These are phyloP conservation scores for Blastobotrys chiropterorum DNA, from an alignment of 805 yeast species.

Conservation along the genomic window DNA sequence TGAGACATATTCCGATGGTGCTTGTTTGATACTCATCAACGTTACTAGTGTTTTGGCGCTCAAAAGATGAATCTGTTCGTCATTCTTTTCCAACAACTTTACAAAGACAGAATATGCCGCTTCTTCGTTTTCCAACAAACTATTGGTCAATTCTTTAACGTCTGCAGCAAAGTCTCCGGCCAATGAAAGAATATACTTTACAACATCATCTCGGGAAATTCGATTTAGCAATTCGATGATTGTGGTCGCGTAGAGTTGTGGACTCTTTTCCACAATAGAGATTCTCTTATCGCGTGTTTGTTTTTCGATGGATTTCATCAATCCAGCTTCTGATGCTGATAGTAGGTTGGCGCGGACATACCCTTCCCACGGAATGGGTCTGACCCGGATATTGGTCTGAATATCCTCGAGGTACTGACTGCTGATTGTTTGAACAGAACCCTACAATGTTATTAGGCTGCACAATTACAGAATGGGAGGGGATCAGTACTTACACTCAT, in stretches of 20 bases:
- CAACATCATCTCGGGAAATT: slow-evolving; percentile 54
- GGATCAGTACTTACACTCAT: neutral
- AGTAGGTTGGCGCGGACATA: slow-evolving; percentile 68
- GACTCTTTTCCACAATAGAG: slow-evolving; percentile 31
- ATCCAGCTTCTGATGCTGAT: slow-evolving; percentile 59
- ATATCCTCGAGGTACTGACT: slow-evolving; percentile 31
- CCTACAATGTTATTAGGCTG: neutral
- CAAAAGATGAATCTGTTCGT: slow-evolving; percentile 51
- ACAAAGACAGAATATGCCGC: slow-evolving; percentile 43
- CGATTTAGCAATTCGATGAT: slow-evolving; percentile 49
- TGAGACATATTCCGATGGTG: slow-evolving; percentile 33
- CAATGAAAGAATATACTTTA: slow-evolving; percentile 57
- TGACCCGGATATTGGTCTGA: slow-evolving; percentile 57
- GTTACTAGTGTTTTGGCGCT: slow-evolving; percentile 49
- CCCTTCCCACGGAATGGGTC: slow-evolving; percentile 91
- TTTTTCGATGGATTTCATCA: slow-evolving; percentile 48
- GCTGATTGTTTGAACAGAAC: slow-evolving; percentile 6
- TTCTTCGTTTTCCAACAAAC: slow-evolving; percentile 40
- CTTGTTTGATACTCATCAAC: slow-evolving; percentile 34
- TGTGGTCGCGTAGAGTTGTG: slow-evolving; percentile 49
- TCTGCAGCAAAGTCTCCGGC: slow-evolving; percentile 45
- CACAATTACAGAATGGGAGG: neutral
- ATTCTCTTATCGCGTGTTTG: slow-evolving; percentile 31
- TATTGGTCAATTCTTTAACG: slow-evolving; percentile 25
- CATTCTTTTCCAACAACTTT: slow-evolving; percentile 47